Conservation (phyloP, 2,329 filamentous ascomycete genomes). For the Colletotrichum lupini region DNA sequence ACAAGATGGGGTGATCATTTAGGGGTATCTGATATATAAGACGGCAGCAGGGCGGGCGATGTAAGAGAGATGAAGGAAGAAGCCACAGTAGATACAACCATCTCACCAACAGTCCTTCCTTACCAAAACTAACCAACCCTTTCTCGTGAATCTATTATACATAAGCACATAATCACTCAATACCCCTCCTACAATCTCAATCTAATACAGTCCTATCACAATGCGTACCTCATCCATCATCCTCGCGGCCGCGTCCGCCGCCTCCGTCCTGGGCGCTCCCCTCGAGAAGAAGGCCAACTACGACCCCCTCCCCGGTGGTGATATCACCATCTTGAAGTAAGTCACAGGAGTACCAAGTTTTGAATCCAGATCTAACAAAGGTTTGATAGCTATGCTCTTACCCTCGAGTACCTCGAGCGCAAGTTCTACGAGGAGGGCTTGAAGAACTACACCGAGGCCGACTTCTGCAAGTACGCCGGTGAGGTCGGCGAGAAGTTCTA, state of each 20-base stretch:
- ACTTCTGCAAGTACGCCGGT: conserved; percentile 65
- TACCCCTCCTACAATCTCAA: not conserved
- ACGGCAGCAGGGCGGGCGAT: no score
- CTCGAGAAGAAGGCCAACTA: conserved; percentile 36
- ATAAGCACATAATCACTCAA: not conserved
- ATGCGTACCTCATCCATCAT: conserved; percentile 32
- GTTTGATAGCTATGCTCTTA: conserved; percentile 54
- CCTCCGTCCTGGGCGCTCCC: conserved; percentile 19
- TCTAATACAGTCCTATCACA: not conserved
- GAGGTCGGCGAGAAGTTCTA: conserved; percentile 59
- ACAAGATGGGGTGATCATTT: not conserved
- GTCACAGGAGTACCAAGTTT: not conserved
- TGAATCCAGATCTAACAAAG: not conserved
- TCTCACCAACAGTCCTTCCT: conserved; percentile 17
- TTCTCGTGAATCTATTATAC: not conserved
- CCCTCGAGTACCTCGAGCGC: conserved; percentile 68
- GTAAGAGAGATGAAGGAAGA: no score
- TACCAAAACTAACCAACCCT: not conserved
- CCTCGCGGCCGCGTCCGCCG: conserved; percentile 19
- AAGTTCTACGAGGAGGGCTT: conserved; percentile 72
- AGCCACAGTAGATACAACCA: not conserved
- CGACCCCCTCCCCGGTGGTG: conserved; percentile 37
- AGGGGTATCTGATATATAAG: not conserved
- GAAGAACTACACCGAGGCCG: conserved; percentile 62
- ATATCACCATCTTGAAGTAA: conserved; percentile 47